These are phyloP conservation scores for Hypoxylon sp. DNA, from an alignment of 2,329 filamentous ascomycete genomes.

Conservation along the genomic window DNA sequence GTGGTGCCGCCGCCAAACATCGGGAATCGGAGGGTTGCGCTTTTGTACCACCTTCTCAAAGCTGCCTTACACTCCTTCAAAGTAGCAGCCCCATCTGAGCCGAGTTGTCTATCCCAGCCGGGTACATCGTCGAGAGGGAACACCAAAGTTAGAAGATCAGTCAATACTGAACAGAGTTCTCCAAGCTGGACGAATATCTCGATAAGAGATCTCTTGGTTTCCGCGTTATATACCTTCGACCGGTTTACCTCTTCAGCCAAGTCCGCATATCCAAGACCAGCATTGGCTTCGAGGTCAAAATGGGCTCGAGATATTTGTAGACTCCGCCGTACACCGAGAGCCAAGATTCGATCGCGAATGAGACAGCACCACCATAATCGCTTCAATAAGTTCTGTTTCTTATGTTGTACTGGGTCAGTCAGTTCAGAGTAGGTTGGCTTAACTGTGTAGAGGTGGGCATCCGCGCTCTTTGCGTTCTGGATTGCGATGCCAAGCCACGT, in stretches of 20 bases:
- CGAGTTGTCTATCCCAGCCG: conserved; percentile 57
- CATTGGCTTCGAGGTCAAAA: conserved; percentile 60
- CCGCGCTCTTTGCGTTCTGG: conserved; percentile 63
- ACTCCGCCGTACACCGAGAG: conserved; percentile 64
- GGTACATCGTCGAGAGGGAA: conserved; percentile 62
- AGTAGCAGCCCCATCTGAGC: conserved; percentile 52
- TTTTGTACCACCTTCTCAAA: conserved; percentile 59
- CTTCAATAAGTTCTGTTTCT: conserved; percentile 62
- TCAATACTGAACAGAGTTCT: conserved; percentile 62
- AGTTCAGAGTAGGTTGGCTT: conserved; percentile 52
- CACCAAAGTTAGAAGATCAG: conserved; percentile 62
- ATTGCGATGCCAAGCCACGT: conserved; percentile 66
- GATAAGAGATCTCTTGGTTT: conserved; percentile 61
- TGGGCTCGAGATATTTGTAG: conserved; percentile 65
- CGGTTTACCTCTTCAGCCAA: conserved; percentile 62
- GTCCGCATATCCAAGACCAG: conserved; percentile 59
- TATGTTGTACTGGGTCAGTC: conserved; percentile 54
- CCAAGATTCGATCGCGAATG: conserved; percentile 65
- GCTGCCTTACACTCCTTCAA: conserved; percentile 57
- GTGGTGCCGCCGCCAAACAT: conserved; percentile 55
- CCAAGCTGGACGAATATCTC: conserved; percentile 63
- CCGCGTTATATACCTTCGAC: conserved; percentile 62
- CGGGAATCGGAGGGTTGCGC: conserved; percentile 57
- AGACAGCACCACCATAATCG: conserved; percentile 70
- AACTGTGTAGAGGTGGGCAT: conserved; percentile 60